Conservation (phyloP, 768 basidiomycete species). For the Tylopilus plumbeoviolaceoides region DNA sequence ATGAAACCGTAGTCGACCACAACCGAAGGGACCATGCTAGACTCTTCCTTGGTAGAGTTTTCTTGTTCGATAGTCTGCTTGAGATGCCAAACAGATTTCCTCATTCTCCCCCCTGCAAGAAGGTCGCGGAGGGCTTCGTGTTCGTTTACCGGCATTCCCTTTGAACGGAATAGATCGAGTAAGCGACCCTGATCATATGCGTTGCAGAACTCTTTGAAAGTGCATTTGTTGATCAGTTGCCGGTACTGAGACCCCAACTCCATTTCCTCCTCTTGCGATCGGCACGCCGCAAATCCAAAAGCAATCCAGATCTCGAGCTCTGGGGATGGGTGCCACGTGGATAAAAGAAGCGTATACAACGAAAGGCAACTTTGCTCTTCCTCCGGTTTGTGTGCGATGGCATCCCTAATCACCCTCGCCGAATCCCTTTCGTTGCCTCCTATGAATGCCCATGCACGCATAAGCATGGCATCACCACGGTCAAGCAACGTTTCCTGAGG, state of each 20-base stretch:
- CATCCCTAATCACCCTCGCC: background rate
- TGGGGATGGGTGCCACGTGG: background rate
- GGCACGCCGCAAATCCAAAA: slow-evolving; percentile 4
- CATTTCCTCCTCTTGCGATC: background rate
- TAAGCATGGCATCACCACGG: background rate
- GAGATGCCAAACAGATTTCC: slow-evolving; percentile 2
- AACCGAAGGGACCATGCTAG: background rate
- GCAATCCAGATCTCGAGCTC: background rate
- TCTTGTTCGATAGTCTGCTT: background rate
- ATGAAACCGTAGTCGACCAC: slow-evolving; percentile 3
- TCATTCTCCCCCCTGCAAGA: background rate
- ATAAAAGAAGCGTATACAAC: background rate
- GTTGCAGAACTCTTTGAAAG: slow-evolving; percentile 3
- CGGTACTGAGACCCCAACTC: background rate
- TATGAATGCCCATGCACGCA: background rate
- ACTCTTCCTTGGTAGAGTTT: background rate
- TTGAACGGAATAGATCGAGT: background rate
- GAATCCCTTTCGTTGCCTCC: slow-evolving; percentile 1
- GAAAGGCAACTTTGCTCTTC: background rate
- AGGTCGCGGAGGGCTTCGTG: background rate
- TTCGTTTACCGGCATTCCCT: background rate
- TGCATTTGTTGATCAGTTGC: background rate
- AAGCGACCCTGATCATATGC: background rate
- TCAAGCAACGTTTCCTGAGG: background rate
- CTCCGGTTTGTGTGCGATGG: background rate